Base-by-base conservation (phyloP, 768 basidiomycete genomes). In the Boletus edulis region DNA sequence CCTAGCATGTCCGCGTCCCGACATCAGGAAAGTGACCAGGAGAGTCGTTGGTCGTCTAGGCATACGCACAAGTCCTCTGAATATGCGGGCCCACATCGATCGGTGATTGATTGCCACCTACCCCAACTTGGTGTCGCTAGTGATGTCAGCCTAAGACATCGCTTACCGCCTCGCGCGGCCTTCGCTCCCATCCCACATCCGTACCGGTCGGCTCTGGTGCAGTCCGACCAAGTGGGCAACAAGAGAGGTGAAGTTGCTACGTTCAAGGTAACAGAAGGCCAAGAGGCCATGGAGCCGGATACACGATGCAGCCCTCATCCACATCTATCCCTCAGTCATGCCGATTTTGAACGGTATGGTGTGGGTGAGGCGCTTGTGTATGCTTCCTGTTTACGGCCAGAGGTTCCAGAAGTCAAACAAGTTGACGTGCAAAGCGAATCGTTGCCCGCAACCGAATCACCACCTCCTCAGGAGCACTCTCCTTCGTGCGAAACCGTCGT, bases 291-390 rank as follows among this genome's bases (percentile, higher is more conserved):
- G 14, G 48, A 43, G 20, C 14, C 29, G 12, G 7, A n/a, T 13
- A 39, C 42, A 17, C 51, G 45, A 8, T 44, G 39, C 12, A 31
- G 34, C 3, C 15, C 43, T 17, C 7, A 55, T 35, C 59, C 63
- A 7, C 66, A 70, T 27, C 44, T 68, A 44, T 71, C 71, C 11
- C 55, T 71, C 40, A 70, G 50, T 34, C 58, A 66, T 44, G 22
- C 57, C 18, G 58, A 72, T 37, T 71, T 79, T 56, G 78, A 81
- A 68, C 77, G 71, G 24, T 80, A 83, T 39, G 84, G 82, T 12
- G 78, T 89, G 9, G 86, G 81, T 10, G 86, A 88, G 56, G 81
- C 83, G 17, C 74, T 91, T 35, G 79, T 78, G 3, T 79, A 80
- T 61, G 72, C 78, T 54, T 72, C 72, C 41, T 56, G 44, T 44